These are phyloP conservation scores for Hanseniaspora opuntiae DNA, from an alignment of 805 yeast genomes.

Conservation along the genomic window DNA sequence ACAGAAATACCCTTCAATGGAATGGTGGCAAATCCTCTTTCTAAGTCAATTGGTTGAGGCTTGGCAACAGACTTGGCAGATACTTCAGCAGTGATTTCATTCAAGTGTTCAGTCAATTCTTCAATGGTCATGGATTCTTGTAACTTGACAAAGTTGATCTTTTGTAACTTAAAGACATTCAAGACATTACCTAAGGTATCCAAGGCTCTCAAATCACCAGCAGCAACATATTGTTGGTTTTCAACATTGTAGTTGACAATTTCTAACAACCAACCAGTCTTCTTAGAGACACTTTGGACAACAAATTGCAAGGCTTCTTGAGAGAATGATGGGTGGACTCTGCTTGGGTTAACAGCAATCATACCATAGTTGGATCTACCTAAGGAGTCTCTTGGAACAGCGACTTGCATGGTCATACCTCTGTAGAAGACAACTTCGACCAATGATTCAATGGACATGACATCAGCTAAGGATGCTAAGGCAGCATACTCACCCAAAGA, in stretches of 20 bases:
- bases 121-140: constrained; percentile 73
- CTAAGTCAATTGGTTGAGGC: constrained; percentile 92
- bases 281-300: constrained; percentile 70
- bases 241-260: constrained; percentile 97
- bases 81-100: constrained; percentile 77
- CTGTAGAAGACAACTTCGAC: constrained; percentile 98
- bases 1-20: constrained; percentile 98
- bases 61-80: constrained; percentile 68
- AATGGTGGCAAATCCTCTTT: constrained; percentile 95
- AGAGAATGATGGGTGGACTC: constrained; percentile 75
- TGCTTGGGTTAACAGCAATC: constrained; percentile 96
- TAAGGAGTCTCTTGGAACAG: constrained; percentile 88
- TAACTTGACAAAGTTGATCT: constrained; percentile 80
- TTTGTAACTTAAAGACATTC: constrained; percentile 85
- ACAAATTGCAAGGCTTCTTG: constrained; percentile 92
- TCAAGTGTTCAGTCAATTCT: constrained; percentile 75
- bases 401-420: constrained; percentile 99
- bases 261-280: constrained; percentile 88
- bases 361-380: constrained; percentile 99
- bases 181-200: constrained; percentile 87
- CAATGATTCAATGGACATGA: constrained; percentile 93
- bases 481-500: constrained; percentile 99
- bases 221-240: constrained; percentile 95
- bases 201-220: constrained; percentile 93
- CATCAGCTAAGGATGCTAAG: constrained; percentile 89